Evolutionary conservation across 768 basidiomycete species (phyloP).

Genomic region (Chiua virens): DNA sequence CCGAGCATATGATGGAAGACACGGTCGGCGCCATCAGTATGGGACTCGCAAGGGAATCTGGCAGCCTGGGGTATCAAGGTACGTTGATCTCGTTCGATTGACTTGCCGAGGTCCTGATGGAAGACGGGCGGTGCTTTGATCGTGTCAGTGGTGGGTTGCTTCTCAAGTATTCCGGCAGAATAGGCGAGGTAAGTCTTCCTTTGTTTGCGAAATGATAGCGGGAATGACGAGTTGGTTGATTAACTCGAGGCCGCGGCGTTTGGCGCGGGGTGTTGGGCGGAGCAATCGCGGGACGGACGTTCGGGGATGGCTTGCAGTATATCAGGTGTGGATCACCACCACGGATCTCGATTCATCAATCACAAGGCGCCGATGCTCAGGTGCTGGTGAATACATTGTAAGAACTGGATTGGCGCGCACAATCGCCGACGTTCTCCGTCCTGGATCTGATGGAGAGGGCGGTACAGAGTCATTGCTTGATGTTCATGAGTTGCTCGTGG

Average conservation of each 20-base stretch:
- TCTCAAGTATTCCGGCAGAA: constrained; percentile 68
- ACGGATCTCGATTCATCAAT: not conserved
- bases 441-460: constrained; percentile 8
- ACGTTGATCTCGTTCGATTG: not conserved
- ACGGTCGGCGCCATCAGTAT: constrained; percentile 81
- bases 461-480: constrained; percentile 44
- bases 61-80: constrained; percentile 83
- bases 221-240: not conserved
- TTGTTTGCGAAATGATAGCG: not conserved
- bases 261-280: constrained; percentile 79
- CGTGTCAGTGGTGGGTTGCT: constrained; percentile 69
- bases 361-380: constrained; percentile 34
- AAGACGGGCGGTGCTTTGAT: not conserved
- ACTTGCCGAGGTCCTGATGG: no score
- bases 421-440: constrained; percentile 47
- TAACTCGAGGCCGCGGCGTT: constrained; percentile 59
- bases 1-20: constrained; percentile 50
- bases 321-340: constrained; percentile 39
- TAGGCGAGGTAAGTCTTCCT: constrained; percentile 62
- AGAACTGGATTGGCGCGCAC: constrained; percentile 53
- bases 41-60: constrained; percentile 42
- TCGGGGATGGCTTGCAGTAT: constrained; percentile 65
- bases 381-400: constrained; percentile 72
- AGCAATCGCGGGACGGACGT: constrained; percentile 26
- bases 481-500: constrained; percentile 53